Evolutionary conservation across 1,284 basidiomycete species (phyloP), one percentile per base, ranked within the genome.

Genomic region (Sanguinoderma infundibulare): DNA sequence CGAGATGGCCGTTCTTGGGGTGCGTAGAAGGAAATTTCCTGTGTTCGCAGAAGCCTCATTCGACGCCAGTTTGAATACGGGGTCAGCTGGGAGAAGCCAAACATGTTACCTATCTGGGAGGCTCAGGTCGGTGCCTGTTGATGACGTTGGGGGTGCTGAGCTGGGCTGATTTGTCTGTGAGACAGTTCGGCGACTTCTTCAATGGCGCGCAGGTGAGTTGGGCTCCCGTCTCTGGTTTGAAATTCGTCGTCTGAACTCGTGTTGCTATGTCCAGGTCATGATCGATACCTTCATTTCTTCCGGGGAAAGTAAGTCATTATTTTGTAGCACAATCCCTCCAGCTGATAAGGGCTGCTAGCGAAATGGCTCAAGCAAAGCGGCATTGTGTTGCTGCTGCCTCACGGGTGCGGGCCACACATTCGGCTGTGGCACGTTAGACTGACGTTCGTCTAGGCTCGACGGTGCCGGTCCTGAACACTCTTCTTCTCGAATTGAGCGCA

Each of bases 281-380:
- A 91, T 96, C 64, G 95, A 96, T 71, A 94, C 92, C 0, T 96
- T 94, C 74, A 82, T 96, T 32, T 83, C 90, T 1, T 94, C 92
- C 1, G 83, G 89, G 15, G 91, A 96, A 77, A 90, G 92, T 92
- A 69, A 65, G 89, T 75, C 0, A 14, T 17, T n/a, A 7, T 9
- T 34, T 53, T 24, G n/a, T 15, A 9, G 26, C 50, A 36, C 28
- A 28, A 54, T 30, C 6, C 42, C 24, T 24, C 26, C 57, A 22
- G 26, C 59, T 59, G 39, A 65, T 54, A 40, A 24, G 44, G 49
- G 53, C 56, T 55, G 64, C 39, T 65, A 95, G 93, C 92, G 4
- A 98, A 98, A 80, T 98, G 95, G 95, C 77, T 95, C 60, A 95
- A 90, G 73, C 94, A 97, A 77, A 96, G 93, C 65, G 95, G 92